Percentiles rank a stretch among this genome's conserved stretches.
Evolutionary conservation across 2,329 filamentous ascomycete genomes (phyloP).

Genomic region (Hansfordia pulvinata): DNA sequence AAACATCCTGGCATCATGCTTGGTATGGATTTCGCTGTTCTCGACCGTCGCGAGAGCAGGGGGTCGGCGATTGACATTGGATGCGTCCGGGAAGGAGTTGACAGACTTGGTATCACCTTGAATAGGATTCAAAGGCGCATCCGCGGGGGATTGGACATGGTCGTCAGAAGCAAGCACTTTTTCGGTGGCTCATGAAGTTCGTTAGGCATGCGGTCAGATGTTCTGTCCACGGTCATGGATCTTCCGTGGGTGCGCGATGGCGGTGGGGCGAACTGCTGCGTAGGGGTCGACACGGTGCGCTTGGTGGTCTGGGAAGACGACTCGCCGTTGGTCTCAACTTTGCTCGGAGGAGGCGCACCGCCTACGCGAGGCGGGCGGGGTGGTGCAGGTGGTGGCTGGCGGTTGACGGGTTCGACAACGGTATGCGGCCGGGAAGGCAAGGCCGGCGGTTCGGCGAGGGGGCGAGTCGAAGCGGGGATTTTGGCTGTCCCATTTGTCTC

Average conservation of each 20-base stretch:
- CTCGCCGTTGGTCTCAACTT: too few relatives aligned
- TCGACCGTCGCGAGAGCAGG: conserved; percentile 56
- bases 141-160: too few relatives aligned
- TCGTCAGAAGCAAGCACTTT: conserved; percentile 9
- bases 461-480: too few relatives aligned
- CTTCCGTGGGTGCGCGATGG: conserved; percentile 28
- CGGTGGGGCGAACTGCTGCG: conserved; percentile 25
- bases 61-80: conserved; percentile 70
- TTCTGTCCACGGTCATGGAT: conserved; percentile 35
- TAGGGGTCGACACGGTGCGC: conserved; percentile 31
- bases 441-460: too few relatives aligned
- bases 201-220: conserved; percentile 20
- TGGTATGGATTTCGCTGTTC: conserved; percentile 63
- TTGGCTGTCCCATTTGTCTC: too few relatives aligned
- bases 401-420: too few relatives aligned
- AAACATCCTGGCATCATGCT: conserved; percentile 76
- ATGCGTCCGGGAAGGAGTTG: conserved; percentile 78
- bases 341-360: too few relatives aligned
- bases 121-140: too few relatives aligned
- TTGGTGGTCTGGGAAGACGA: conserved; percentile 16
- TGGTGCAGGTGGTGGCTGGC: too few relatives aligned
- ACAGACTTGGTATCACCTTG: too few relatives aligned
- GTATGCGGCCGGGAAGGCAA: too few relatives aligned
- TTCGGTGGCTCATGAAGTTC: conserved; percentile 21
- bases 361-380: too few relatives aligned